Conservation (phyloP, 108 stramenopile genomes). For the Cylindrotheca closterium region DNA sequence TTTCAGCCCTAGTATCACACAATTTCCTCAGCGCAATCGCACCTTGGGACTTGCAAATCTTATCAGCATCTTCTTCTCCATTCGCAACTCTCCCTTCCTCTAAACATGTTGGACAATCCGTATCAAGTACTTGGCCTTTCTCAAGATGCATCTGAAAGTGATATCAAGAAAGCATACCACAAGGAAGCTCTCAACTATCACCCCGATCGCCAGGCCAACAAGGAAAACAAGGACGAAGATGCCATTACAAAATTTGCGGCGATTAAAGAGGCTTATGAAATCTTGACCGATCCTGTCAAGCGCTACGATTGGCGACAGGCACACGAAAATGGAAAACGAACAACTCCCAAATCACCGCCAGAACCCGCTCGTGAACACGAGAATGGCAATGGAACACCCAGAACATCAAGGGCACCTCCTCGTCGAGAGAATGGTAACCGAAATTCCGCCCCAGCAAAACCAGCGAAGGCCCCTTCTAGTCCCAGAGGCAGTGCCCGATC, state of each 20-base stretch:
- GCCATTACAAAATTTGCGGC: slow-evolving; percentile 52
- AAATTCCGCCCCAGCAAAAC: too few species aligned
- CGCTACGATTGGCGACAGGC: slow-evolving; percentile 12
- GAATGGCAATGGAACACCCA: neutral
- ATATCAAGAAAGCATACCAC: slow-evolving; percentile 68
- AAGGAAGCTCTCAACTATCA: slow-evolving; percentile 83
- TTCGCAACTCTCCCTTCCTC: neutral
- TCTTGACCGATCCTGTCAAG: slow-evolving; percentile 58
- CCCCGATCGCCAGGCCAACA: slow-evolving; percentile 72
- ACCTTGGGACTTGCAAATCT: too few species aligned
- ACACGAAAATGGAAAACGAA: neutral
- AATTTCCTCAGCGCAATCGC: too few species aligned
- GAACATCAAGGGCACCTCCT: too few species aligned
- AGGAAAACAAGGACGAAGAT: slow-evolving; percentile 28
- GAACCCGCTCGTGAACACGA: too few species aligned
- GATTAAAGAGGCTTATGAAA: slow-evolving; percentile 79
- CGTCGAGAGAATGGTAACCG: too few species aligned
- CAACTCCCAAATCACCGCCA: too few species aligned
- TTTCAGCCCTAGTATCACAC: too few species aligned
- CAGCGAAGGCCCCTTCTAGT: too few species aligned
- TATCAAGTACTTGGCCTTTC: slow-evolving; percentile 58
- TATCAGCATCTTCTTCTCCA: too few species aligned
- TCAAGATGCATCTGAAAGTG: slow-evolving; percentile 42
- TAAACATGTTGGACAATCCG: slow-evolving; percentile 45
- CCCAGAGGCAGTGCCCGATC: too few species aligned